These are phyloP conservation scores for Graphilbum fragrans DNA, from an alignment of 2,329 filamentous ascomycete species.

Conservation along the genomic window DNA sequence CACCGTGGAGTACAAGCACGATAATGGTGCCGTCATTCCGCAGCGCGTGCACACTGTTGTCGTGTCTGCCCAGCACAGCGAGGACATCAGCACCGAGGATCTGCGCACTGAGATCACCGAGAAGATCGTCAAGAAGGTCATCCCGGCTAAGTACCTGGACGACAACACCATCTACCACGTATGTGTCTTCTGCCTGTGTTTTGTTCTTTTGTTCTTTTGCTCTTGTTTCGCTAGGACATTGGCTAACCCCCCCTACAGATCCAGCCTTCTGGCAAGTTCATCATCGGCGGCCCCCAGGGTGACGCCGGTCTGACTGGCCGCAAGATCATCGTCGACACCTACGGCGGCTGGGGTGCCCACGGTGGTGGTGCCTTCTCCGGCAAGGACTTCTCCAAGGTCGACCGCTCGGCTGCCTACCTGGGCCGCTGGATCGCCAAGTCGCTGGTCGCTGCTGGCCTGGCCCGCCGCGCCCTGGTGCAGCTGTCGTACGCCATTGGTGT, in stretches of 20 bases:
- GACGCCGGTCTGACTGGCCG: slow-evolving; percentile 96
- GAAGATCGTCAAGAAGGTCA: slow-evolving; percentile 94
- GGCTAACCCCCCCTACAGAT: slow-evolving; percentile 36
- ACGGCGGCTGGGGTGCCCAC: slow-evolving; percentile 99
- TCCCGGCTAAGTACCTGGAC: slow-evolving; percentile 83
- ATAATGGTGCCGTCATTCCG: slow-evolving; percentile 85
- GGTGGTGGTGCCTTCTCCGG: slow-evolving; percentile 99
- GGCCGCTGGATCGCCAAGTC: slow-evolving; percentile 99
- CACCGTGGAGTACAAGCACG: slow-evolving; percentile 96
- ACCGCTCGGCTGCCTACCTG: slow-evolving; percentile 94
- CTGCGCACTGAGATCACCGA: slow-evolving; percentile 90
- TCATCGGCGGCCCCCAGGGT: slow-evolving; percentile 98
- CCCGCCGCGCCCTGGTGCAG: slow-evolving; percentile 89
- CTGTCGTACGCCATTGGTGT: slow-evolving; percentile 99
- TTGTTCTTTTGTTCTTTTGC: background rate
- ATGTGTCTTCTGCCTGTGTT: slow-evolving; percentile 23
- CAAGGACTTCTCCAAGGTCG: slow-evolving; percentile 99
- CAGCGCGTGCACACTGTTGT: slow-evolving; percentile 92
- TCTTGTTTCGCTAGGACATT: background rate
- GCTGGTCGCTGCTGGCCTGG: slow-evolving; percentile 75
- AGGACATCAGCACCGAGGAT: slow-evolving; percentile 79
- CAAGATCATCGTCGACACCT: slow-evolving; percentile 99
- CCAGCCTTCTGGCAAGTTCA: slow-evolving; percentile 95
- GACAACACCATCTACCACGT: slow-evolving; percentile 93
- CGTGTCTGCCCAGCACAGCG: slow-evolving; percentile 87